Base-by-base conservation (phyloP, 2,329 filamentous ascomycete species). In the Sclerotinia glacialis region DNA sequence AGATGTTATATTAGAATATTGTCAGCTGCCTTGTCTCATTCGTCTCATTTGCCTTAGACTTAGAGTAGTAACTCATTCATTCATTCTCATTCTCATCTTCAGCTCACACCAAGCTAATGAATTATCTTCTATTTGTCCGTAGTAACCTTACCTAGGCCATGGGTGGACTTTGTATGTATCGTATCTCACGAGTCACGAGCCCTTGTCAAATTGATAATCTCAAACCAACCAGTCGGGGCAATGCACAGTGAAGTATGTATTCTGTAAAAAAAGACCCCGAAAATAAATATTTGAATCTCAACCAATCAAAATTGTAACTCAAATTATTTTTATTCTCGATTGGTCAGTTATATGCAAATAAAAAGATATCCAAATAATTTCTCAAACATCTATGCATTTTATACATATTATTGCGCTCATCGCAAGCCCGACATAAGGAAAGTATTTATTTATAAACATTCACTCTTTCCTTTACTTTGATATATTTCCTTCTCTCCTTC, bases 151-250 rank as follows among this genome's bases (percentile, higher is more conserved):
- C n/a, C n/a, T n/a, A n/a, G n/a, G n/a, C 37, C 37, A 40, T 11
- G 37, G 37, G n/a, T 26, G 26, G 47, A 28, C 14, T 50, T 14
- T 12, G 12, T 28, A 28, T 31, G 31, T 4, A 40, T 40, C 37
- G 37, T 40, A 40, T 40, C 37, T 40, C 37, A 40, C 37, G 37
- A 37, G 37, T 40, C 37, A 40, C 34, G 34, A 16, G 23, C 54
- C 54, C 54, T 58, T 58, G 28, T 28, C 26, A 26, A 50, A 12
- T 47, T 56, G 53, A 56, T 37, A 56, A 56, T 56, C n/a, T 42
- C 53, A 56, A 56, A 42, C 53, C 3, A 55, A 55, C 53, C n/a
- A 55, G 40, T 55, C 53, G 53, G 53, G 52, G n/a, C 31, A 40
- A 21, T 40, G 37, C 37, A 40, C 31, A 55, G 53, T 21, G 52